These are phyloP conservation scores for Cymodocea nodosa DNA, from an alignment of 116 monocot species.

Conservation along the genomic window DNA sequence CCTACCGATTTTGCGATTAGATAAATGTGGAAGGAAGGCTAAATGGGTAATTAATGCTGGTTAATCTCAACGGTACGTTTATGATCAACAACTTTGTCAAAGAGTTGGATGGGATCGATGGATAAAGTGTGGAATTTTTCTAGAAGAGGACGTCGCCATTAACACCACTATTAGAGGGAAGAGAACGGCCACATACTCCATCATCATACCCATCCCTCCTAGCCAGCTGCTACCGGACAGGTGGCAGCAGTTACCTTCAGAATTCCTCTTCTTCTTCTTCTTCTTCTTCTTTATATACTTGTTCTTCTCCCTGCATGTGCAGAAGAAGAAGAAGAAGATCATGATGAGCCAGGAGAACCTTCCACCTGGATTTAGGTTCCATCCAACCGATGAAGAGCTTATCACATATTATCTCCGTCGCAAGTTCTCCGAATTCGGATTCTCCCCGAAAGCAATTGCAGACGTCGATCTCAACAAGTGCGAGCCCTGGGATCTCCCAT, in stretches of 20 bases:
- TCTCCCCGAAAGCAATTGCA: conserved; percentile 24
- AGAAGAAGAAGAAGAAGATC: no score
- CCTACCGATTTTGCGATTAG: background rate
- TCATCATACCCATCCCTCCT: background rate
- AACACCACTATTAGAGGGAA: background rate
- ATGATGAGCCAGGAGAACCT: conserved; percentile 29
- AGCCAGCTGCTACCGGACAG: background rate
- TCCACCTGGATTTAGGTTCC: conserved; percentile 37
- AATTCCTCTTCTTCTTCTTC: background rate
- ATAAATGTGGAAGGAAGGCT: background rate
- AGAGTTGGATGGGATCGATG: conserved; percentile 19
- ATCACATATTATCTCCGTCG: conserved; percentile 27
- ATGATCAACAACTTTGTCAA: conserved; percentile 9
- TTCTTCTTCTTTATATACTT: background rate
- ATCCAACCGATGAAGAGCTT: conserved; percentile 40
- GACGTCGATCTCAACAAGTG: conserved; percentile 48
- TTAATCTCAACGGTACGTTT: background rate
- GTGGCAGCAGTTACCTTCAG: no score
- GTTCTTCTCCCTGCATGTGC: no score
- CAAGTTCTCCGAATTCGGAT: conserved; percentile 29
- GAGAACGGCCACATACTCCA: background rate
- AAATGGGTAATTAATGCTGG: background rate
- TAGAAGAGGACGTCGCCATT: conserved; percentile 10
- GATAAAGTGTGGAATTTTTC: conserved; percentile 5
- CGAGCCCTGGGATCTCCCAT: conserved; percentile 49